Conservation (phyloP, 768 basidiomycete species). For the Amanita exitialis region DNA sequence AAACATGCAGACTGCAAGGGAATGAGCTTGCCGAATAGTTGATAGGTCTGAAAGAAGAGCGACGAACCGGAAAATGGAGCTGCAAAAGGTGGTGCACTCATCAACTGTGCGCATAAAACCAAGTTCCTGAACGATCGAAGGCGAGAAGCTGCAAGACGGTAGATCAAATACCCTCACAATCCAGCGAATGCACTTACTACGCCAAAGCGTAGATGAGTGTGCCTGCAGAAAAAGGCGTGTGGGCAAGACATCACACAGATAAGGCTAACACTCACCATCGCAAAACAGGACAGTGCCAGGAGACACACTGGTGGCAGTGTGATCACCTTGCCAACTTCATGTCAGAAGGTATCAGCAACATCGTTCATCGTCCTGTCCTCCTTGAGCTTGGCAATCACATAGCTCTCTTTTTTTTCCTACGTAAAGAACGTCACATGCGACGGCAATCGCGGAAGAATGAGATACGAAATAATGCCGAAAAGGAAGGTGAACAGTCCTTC, state of each 20-base stretch:
- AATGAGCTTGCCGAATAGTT: background rate
- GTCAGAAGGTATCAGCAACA: constrained; percentile 43
- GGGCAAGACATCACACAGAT: background rate
- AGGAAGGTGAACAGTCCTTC: constrained; percentile 57
- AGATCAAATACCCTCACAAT: background rate
- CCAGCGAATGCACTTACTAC: constrained; percentile 25
- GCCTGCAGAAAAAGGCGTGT: no score
- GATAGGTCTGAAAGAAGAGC: background rate
- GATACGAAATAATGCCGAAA: constrained; percentile 42
- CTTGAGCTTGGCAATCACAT: constrained; percentile 28
- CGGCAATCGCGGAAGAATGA: constrained; percentile 17
- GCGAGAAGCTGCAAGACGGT: constrained; percentile 42
- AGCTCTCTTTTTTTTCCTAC: constrained; percentile 43
- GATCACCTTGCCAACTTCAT: constrained; percentile 38
- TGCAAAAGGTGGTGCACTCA: constrained; percentile 52
- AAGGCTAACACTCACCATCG: constrained; percentile 24
- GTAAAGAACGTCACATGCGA: constrained; percentile 32
- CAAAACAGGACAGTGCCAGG: constrained; percentile 41
- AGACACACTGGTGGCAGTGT: constrained; percentile 46
- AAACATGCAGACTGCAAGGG: constrained; percentile 21
- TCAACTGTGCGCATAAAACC: constrained; percentile 53
- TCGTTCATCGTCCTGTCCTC: constrained; percentile 31
- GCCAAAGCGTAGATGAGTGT: constrained; percentile 38
- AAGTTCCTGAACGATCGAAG: constrained; percentile 57
- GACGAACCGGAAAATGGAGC: constrained; percentile 36